These are phyloP conservation scores for Sporothrix sp. DNA, from an alignment of 2,329 filamentous ascomycete species.

Conservation along the genomic window DNA sequence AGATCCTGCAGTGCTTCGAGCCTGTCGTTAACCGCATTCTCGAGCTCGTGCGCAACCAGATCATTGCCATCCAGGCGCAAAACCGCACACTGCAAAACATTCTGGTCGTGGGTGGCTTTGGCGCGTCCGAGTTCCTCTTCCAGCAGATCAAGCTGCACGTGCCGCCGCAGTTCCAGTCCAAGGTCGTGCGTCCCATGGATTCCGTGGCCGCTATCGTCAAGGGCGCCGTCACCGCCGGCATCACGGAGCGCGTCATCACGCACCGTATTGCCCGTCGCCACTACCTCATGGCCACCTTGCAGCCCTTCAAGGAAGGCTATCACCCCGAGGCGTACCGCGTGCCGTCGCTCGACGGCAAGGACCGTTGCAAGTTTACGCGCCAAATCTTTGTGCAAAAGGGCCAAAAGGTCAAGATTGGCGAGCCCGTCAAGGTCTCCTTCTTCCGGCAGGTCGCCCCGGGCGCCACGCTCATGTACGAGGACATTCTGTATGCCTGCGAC, in stretches of 20 bases:
- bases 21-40: slow-evolving; percentile 95
- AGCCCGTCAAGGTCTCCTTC: slow-evolving; percentile 97
- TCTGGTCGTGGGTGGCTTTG: slow-evolving; percentile 93
- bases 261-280: slow-evolving; percentile 94
- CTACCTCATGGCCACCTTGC: slow-evolving; percentile 97
- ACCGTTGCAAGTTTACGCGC: slow-evolving; percentile 95
- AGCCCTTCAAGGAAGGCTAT: slow-evolving; percentile 98
- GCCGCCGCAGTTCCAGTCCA: slow-evolving; percentile 94
- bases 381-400: slow-evolving; percentile 99
- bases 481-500: slow-evolving; percentile 94
- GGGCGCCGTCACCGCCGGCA: slow-evolving; percentile 93
- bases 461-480: slow-evolving; percentile 98
- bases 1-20: slow-evolving; percentile 98
- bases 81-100: slow-evolving; percentile 93
- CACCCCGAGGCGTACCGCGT: slow-evolving; percentile 98
- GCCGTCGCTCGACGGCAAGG: slow-evolving; percentile 90
- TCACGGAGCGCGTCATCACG: slow-evolving; percentile 92
- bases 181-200: slow-evolving; percentile 97
- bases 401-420: slow-evolving; percentile 97
- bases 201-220: slow-evolving; percentile 98
- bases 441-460: slow-evolving; percentile 96
- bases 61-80: slow-evolving; percentile 97
- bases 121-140: slow-evolving; percentile 97
- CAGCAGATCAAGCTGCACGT: slow-evolving; percentile 99
- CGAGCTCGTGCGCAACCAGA: slow-evolving; percentile 93